These are phyloP conservation scores for Xylariales sp. DNA, from an alignment of 2,329 filamentous ascomycete species.

Conservation along the genomic window DNA sequence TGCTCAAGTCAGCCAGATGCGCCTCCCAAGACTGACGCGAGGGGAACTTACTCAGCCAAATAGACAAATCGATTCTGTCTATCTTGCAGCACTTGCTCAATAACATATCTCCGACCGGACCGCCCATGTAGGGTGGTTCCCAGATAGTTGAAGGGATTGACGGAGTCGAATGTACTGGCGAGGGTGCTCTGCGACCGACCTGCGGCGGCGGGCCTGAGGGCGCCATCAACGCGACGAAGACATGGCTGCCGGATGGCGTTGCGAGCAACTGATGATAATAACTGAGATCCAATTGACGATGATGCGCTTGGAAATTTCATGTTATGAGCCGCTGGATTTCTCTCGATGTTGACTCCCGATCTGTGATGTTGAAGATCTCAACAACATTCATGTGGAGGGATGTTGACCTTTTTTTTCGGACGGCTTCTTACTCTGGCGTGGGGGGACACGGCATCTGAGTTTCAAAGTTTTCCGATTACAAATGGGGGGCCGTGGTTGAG, in stretches of 20 bases:
- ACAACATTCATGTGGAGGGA: background rate
- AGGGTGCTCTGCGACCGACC: constrained; percentile 5
- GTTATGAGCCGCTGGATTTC: background rate
- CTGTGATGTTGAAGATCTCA: background rate
- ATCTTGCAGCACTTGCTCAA: constrained; percentile 30
- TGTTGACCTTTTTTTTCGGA: background rate
- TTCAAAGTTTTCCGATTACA: constrained; percentile 8
- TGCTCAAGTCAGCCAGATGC: no score
- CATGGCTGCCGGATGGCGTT: background rate
- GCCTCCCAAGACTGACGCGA: constrained; percentile 7
- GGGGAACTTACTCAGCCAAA: constrained; percentile 24
- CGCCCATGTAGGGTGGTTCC: constrained; percentile 10
- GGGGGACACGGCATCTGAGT: constrained; percentile 2
- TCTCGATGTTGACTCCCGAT: background rate
- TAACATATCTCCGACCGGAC: constrained; percentile 27
- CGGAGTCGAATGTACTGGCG: background rate
- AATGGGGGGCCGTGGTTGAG: constrained; percentile 3
- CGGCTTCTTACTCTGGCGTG: background rate
- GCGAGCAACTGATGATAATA: background rate
- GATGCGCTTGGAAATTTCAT: constrained; percentile 8
- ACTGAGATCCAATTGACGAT: background rate
- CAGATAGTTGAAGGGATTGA: constrained; percentile 3
- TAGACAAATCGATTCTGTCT: constrained; percentile 29
- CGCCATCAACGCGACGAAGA: background rate
- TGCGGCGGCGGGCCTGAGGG: background rate